phyloP scores from a whole-genome alignment of 768 basidiomycete genomes.

The Trametes maxima region DNA sequence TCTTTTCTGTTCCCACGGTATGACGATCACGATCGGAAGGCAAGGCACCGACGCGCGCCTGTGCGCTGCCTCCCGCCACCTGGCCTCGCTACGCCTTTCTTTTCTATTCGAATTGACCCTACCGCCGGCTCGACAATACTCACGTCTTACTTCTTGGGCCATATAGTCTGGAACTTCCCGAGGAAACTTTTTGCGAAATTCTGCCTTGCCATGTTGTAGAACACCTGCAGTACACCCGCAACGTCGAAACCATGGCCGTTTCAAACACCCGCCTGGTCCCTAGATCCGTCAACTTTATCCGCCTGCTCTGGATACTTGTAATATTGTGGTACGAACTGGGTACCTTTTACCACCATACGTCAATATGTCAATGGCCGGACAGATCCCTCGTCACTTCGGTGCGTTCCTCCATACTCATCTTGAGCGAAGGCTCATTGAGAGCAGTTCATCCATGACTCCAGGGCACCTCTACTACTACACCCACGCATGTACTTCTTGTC shows the following conservation, averaged over 20 bases:
- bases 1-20: conserved; percentile 13
- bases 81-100: too few species aligned
- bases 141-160: too few species aligned
- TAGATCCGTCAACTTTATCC: conserved; percentile 48
- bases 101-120: too few species aligned
- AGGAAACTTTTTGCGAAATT: too few species aligned
- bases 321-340: conserved; percentile 74
- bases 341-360: conserved; percentile 54
- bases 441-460: conserved; percentile 22
- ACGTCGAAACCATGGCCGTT: neutral
- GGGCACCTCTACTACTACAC: conserved; percentile 2
- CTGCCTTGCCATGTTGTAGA: too few species aligned
- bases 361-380: conserved; percentile 46
- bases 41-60: neutral
- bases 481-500: conserved; percentile 71
- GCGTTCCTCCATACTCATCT: conserved; percentile 1
- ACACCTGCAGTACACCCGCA: neutral
- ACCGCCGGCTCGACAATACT: too few species aligned
- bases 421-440: conserved; percentile 15
- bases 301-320: conserved; percentile 59
- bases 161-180: too few species aligned
- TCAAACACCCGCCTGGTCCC: neutral
- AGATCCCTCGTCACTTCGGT: conserved; percentile 1
- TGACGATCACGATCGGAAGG: neutral
- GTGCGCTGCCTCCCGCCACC: too few species aligned